Evolutionary conservation across 2,329 filamentous ascomycete species (phyloP).

Genomic region (Alternaria solani): DNA sequence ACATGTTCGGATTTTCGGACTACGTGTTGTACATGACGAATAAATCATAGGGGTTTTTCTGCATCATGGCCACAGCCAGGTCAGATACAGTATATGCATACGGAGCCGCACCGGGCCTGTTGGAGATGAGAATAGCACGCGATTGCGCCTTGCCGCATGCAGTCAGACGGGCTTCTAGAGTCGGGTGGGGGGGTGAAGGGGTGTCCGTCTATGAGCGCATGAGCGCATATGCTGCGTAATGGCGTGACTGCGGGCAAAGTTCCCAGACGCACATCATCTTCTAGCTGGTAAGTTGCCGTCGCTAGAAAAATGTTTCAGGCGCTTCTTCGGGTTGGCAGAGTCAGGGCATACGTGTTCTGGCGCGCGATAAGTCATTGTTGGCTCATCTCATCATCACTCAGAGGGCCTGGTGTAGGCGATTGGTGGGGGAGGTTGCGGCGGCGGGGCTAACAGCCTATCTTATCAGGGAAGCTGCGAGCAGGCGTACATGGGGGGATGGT

Average conservation of each 20-base stretch:
- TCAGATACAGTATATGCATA: background rate
- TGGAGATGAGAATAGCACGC: background rate
- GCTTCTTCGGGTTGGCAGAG: slow-evolving; percentile 10
- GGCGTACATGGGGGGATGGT: slow-evolving; percentile 2
- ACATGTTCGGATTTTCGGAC: slow-evolving; percentile 1
- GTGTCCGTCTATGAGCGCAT: slow-evolving; percentile 3
- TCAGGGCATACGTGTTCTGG: background rate
- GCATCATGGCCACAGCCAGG: background rate
- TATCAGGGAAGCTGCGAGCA: slow-evolving; percentile 8
- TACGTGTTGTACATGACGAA: background rate
- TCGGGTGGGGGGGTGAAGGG: background rate
- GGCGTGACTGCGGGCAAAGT: slow-evolving; percentile 7
- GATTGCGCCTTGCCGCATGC: background rate
- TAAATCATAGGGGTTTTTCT: background rate
- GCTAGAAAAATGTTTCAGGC: slow-evolving; percentile 2
- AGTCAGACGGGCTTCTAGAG: background rate
- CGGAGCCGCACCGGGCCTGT: background rate
- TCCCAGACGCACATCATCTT: background rate
- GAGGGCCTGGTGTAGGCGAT: slow-evolving; percentile 14
- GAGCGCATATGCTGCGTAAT: slow-evolving; percentile 5
- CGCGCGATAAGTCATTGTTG: slow-evolving; percentile 13
- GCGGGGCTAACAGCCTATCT: slow-evolving; percentile 6
- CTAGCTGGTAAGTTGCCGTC: background rate
- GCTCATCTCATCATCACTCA: slow-evolving; percentile 27
- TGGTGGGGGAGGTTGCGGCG: background rate